A percentile compares a stretch with the other conserved stretches of the same genome.
Evolutionary conservation across 768 basidiomycete species (phyloP).

Genomic region (Kwoniella sp.): DNA sequence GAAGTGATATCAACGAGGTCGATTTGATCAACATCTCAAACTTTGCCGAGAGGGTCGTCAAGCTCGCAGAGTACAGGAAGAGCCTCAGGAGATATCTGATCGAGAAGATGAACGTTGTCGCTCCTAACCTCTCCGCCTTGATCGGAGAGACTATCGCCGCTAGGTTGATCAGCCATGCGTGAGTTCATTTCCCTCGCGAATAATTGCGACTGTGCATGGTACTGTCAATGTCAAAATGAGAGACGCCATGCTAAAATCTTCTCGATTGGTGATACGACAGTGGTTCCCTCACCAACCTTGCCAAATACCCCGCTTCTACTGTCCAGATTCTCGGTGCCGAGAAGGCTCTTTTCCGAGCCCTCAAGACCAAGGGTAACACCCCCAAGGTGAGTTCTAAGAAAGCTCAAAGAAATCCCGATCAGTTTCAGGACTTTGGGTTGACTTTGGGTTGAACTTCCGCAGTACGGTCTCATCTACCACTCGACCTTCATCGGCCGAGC

Average conservation of each 20-base stretch:
- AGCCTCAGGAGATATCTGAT: slow-evolving; percentile 79
- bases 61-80: slow-evolving; percentile 91
- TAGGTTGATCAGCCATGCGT: slow-evolving; percentile 87
- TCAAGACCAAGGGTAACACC: slow-evolving; percentile 98
- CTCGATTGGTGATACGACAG: slow-evolving; percentile 13
- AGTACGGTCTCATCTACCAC: slow-evolving; percentile 98
- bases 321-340: slow-evolving; percentile 98
- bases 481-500: slow-evolving; percentile 96
- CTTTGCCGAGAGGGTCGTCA: slow-evolving; percentile 86
- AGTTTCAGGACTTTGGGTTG: neutral
- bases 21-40: slow-evolving; percentile 94
- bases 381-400: slow-evolving; percentile 68
- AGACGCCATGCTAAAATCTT: neutral
- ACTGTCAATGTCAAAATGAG: neutral
- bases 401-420: too few relatives aligned
- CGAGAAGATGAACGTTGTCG: slow-evolving; percentile 98
- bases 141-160: slow-evolving; percentile 91
- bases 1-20: slow-evolving; percentile 82
- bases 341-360: slow-evolving; percentile 93
- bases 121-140: slow-evolving; percentile 85
- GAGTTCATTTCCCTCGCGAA: slow-evolving; percentile 12
- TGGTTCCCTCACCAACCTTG: slow-evolving; percentile 91
- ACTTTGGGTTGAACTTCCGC: too few relatives aligned
- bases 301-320: slow-evolving; percentile 97
- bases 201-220: neutral